Percentiles rank a stretch among this genome's conserved stretches.
Evolutionary conservation across 805 yeast genomes (phyloP).

Genomic region (Metschnikowia chrysomelidarum): DNA sequence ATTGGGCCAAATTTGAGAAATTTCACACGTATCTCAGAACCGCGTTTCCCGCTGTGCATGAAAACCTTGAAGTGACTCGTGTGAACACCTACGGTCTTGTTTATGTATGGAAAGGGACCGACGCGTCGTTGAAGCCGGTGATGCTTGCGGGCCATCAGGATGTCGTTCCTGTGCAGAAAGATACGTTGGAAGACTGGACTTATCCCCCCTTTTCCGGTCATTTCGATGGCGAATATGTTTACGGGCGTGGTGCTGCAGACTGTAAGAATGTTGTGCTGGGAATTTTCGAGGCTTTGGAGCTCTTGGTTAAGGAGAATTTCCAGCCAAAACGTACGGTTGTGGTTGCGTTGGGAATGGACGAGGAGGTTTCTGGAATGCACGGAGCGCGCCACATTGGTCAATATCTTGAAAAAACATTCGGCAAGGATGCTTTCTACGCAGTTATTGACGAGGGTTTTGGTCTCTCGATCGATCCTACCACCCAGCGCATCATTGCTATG

Average conservation of each 20-base stretch:
- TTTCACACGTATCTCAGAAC: slow-evolving; percentile 32
- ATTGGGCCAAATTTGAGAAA: slow-evolving; percentile 21
- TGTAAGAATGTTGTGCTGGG: slow-evolving; percentile 20
- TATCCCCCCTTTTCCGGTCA: slow-evolving; percentile 38
- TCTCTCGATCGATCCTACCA: slow-evolving; percentile 26
- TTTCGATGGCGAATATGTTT: slow-evolving; percentile 26
- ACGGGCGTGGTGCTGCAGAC: slow-evolving; percentile 22
- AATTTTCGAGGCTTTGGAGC: slow-evolving; percentile 19
- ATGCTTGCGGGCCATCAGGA: slow-evolving; percentile 41
- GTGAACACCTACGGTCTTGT: slow-evolving; percentile 38
- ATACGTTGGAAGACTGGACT: slow-evolving; percentile 38
- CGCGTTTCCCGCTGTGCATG: slow-evolving; percentile 34
- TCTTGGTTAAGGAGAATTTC: slow-evolving; percentile 12
- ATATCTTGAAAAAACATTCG: slow-evolving; percentile 17
- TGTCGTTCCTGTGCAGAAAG: slow-evolving; percentile 41
- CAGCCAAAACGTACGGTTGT: slow-evolving; percentile 17
- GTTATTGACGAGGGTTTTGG: slow-evolving; percentile 29
- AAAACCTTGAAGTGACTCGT: slow-evolving; percentile 31
- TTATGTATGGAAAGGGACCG: slow-evolving; percentile 37
- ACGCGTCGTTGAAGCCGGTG: slow-evolving; percentile 31
- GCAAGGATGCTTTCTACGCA: slow-evolving; percentile 18
- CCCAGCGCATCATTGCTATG: slow-evolving; percentile 56
- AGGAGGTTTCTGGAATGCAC: slow-evolving; percentile 18
- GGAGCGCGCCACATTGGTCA: slow-evolving; percentile 18
- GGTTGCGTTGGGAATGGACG: slow-evolving; percentile 22